These are phyloP conservation scores for Exophiala sideris DNA, from an alignment of 2,329 filamentous ascomycete genomes.

Conservation along the genomic window DNA sequence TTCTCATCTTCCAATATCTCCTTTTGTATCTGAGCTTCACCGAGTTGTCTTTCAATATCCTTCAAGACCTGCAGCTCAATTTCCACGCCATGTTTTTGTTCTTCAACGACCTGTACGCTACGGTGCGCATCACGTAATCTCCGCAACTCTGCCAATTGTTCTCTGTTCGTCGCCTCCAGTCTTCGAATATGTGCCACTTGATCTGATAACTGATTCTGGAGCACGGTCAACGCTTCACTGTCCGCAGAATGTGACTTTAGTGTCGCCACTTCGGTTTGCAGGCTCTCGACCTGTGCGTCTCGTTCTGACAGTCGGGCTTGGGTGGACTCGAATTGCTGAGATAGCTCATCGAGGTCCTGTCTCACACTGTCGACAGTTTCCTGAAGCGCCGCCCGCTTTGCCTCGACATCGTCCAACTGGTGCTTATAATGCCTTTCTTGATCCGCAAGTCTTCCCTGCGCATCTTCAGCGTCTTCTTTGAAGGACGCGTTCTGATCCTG, in stretches of 20 bases:
- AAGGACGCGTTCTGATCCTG: slow-evolving; percentile 70
- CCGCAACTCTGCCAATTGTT: slow-evolving; percentile 75
- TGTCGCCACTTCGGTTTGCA: slow-evolving; percentile 80
- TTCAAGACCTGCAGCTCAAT: slow-evolving; percentile 73
- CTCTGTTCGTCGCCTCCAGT: slow-evolving; percentile 74
- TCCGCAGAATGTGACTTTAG: slow-evolving; percentile 85
- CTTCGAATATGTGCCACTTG: slow-evolving; percentile 88
- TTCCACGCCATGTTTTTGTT: slow-evolving; percentile 84
- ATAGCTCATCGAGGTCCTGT: slow-evolving; percentile 54
- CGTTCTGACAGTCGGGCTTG: slow-evolving; percentile 67
- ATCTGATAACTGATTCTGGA: slow-evolving; percentile 83
- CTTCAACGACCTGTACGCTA: slow-evolving; percentile 89
- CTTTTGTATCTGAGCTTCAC: slow-evolving; percentile 75
- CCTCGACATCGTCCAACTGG: slow-evolving; percentile 58
- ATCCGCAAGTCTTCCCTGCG: slow-evolving; percentile 68
- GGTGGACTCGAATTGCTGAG: slow-evolving; percentile 54
- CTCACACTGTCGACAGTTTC: slow-evolving; percentile 51
- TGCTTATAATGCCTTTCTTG: slow-evolving; percentile 64
- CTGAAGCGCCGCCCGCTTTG: slow-evolving; percentile 57
- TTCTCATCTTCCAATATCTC: slow-evolving; percentile 87
- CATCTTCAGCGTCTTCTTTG: slow-evolving; percentile 80
- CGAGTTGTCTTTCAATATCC: slow-evolving; percentile 69
- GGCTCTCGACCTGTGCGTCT: slow-evolving; percentile 65
- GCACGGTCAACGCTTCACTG: slow-evolving; percentile 76
- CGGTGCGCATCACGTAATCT: slow-evolving; percentile 77